Base-by-base conservation (phyloP, 805 yeast genomes). In the Kazachstania kunashirensis region DNA sequence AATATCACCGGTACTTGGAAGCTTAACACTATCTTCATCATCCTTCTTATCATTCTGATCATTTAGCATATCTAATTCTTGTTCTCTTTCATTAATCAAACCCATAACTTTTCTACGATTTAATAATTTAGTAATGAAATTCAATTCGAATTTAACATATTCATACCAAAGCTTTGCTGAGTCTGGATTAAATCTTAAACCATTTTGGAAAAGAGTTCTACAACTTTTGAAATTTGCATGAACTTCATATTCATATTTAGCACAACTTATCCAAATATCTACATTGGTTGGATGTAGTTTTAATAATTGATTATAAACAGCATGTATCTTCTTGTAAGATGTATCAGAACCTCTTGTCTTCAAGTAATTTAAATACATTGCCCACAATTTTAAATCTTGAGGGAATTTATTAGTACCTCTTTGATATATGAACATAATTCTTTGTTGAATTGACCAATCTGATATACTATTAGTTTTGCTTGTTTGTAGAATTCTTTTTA, bases 251-350 rank as follows among this genome's bases (percentile, higher is more conserved):
- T 92, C 97, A 61, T 84, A 85, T 54, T 84, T 84, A 21, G 96
- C 96, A 17, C 96, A 96, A 50, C 84, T 74, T 29, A 92, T 74
- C 98, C 98, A 92, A 13, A 89, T 82, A 48, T 79, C 82, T 2
- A 85, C 73, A 52, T 88, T 83, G 29, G 82, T 72, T n/a, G 98
- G 97, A 55, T 92, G 97, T 44, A 86, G 63, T 59, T 79, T 84
- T 48, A 92, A 67, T 47, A 89, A 66, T 40, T 75, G 73, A 5
- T 88, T 78, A 57, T 86, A 84, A 6, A 84, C 77, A 45, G 76
- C 77, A 54, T 83, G 84, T 13, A 81, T 74, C 36, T 76, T 76
- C 50, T 78, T 79, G 44, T 80, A 75, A 4, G 85, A 77, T 8
- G 82, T 83, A 37, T 73, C 46, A 19, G 48, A 48, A 24, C 62